Evolutionary conservation across 2,329 filamentous ascomycete species (phyloP).

Genomic region (Aspergillus puulaauensis): DNA sequence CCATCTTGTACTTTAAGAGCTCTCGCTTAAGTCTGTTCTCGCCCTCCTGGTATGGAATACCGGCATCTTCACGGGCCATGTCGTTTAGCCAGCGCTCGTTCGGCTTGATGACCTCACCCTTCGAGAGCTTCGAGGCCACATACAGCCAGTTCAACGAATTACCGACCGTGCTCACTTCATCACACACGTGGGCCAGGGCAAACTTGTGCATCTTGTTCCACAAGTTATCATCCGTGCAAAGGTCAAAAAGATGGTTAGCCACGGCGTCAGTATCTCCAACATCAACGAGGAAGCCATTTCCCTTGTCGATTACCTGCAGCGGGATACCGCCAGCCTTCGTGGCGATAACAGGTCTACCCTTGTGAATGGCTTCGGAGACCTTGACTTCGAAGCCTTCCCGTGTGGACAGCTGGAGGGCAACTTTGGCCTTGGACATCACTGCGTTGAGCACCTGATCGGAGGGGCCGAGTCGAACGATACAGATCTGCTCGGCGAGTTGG

Average conservation of each 20-base stretch:
- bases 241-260: slow-evolving; percentile 63
- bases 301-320: slow-evolving; percentile 69
- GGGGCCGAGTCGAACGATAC: slow-evolving; percentile 73
- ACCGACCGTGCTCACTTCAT: slow-evolving; percentile 79
- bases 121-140: slow-evolving; percentile 66
- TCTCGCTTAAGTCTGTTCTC: slow-evolving; percentile 58
- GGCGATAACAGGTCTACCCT: slow-evolving; percentile 75
- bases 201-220: slow-evolving; percentile 66
- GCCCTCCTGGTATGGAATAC: slow-evolving; percentile 55
- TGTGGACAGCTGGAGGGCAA: slow-evolving; percentile 76
- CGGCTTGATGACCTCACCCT: slow-evolving; percentile 58
- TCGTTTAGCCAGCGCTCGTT: slow-evolving; percentile 71
- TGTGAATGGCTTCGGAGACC: slow-evolving; percentile 78
- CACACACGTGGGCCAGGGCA: slow-evolving; percentile 67
- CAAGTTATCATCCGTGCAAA: slow-evolving; percentile 65
- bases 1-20: slow-evolving; percentile 22
- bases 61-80: slow-evolving; percentile 66
- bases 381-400: slow-evolving; percentile 86
- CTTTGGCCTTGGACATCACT: slow-evolving; percentile 68
- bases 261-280: slow-evolving; percentile 69
- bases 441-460: slow-evolving; percentile 79
- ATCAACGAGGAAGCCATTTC: slow-evolving; percentile 73
- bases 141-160: slow-evolving; percentile 77
- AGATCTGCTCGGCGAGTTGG: slow-evolving; percentile 64
- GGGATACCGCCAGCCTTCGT: slow-evolving; percentile 77